Conservation (phyloP, 495 filamentous ascomycete species). For the Aspergillus panamensis region DNA sequence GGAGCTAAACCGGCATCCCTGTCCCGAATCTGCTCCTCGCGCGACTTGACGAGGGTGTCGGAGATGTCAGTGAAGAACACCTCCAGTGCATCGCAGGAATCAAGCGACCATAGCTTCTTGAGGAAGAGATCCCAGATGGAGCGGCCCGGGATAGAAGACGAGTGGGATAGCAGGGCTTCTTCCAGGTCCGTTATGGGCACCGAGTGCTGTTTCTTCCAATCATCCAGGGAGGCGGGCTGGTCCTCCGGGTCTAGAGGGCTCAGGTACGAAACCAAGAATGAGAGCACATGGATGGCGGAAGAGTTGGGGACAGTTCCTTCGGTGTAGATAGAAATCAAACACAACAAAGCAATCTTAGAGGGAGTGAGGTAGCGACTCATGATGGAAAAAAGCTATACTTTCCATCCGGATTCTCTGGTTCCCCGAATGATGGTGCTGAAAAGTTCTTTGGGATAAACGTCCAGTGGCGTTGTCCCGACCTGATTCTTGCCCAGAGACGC, state of each 20-base stretch:
- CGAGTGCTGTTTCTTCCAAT: constrained; percentile 45
- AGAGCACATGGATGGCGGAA: constrained; percentile 76
- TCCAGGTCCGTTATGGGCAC: constrained; percentile 67
- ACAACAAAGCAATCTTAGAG: constrained; percentile 76
- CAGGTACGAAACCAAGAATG: constrained; percentile 75
- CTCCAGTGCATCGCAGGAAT: constrained; percentile 73
- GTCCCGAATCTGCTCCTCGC: constrained; percentile 50
- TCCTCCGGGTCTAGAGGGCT: constrained; percentile 48
- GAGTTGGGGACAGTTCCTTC: constrained; percentile 68
- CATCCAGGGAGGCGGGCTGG: constrained; percentile 29
- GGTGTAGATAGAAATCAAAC: constrained; percentile 75
- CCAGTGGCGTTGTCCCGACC: too few species aligned
- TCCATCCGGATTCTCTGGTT: not conserved
- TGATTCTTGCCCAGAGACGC: too few species aligned
- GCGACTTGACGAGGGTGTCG: constrained; percentile 56
- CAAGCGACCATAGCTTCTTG: constrained; percentile 77
- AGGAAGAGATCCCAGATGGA: constrained; percentile 82
- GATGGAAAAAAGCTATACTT: not conserved
- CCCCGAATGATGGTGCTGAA: too few species aligned
- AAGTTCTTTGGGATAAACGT: too few species aligned
- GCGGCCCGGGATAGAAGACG: constrained; percentile 69
- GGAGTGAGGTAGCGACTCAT: constrained; percentile 85
- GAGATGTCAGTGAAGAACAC: constrained; percentile 60
- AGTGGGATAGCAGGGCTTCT: constrained; percentile 53
- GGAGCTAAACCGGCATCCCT: constrained; percentile 48